A percentile compares a stretch with the other conserved stretches of the same genome.
Conservation (phyloP, 2,329 filamentous ascomycete genomes). For the Fonsecaea erecta region DNA sequence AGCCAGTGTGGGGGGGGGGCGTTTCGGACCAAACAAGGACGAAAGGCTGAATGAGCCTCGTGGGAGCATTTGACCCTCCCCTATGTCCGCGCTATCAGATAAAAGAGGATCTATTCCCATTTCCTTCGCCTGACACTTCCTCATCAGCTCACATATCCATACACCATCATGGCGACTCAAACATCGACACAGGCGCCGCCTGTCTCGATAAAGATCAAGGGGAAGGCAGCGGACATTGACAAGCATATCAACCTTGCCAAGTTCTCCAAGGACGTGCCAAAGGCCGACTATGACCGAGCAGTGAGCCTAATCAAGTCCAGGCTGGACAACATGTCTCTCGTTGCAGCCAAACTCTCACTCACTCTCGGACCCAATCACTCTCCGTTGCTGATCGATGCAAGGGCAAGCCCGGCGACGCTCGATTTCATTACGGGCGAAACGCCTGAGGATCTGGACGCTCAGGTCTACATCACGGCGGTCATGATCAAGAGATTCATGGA, state of each 20-base stretch:
- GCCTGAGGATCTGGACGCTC: constrained; percentile 1
- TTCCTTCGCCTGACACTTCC: not conserved
- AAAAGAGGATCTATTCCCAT: not conserved
- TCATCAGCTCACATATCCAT: not conserved
- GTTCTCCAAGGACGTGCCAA: constrained; percentile 38
- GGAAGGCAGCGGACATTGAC: constrained; percentile 42
- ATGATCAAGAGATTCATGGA: constrained; percentile 17
- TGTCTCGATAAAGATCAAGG: constrained; percentile 10
- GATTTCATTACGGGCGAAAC: not conserved
- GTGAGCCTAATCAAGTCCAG: constrained; percentile 10
- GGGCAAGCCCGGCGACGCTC: constrained; percentile 12
- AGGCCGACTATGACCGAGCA: constrained; percentile 12
- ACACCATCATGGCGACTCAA: constrained; percentile 2
- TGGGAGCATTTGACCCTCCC: not conserved
- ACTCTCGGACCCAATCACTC: constrained; percentile 14
- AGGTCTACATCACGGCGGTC: constrained; percentile 12
- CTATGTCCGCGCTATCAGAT: not conserved
- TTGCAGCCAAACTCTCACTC: constrained; percentile 9
- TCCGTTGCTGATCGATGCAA: constrained; percentile 15
- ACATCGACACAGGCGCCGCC: constrained; percentile 1
- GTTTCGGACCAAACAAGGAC: not conserved
- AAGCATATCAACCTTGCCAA: constrained; percentile 74
- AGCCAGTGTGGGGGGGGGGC: too few relatives aligned
- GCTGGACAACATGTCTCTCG: constrained; percentile 15
- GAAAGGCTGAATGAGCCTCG: constrained; percentile 7